Evolutionary conservation across 2,329 filamentous ascomycete genomes (phyloP).

Genomic region (Pseudogymnoascus sp.): DNA sequence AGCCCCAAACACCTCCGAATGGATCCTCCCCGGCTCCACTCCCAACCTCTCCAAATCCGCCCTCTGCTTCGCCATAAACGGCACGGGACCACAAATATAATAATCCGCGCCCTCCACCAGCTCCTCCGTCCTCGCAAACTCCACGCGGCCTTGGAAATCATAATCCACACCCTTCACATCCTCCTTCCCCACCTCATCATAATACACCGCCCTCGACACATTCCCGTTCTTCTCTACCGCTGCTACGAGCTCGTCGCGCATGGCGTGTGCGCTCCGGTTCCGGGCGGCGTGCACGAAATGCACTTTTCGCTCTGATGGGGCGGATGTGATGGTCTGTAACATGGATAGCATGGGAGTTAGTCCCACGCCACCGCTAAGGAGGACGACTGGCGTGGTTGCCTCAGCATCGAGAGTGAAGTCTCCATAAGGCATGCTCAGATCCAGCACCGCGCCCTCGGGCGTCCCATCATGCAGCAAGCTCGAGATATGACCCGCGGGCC

Average conservation of each 20-base stretch:
- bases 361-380: conserved; percentile 60
- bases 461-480: conserved; percentile 42
- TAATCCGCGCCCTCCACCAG: not conserved
- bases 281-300: conserved; percentile 55
- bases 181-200: not conserved
- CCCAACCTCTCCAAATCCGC: conserved; percentile 5
- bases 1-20: conserved; percentile 9
- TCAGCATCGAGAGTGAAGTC: conserved; percentile 52
- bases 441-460: conserved; percentile 42
- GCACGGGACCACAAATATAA: conserved; percentile 4
- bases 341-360: conserved; percentile 59
- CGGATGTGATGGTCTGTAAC: conserved; percentile 39
- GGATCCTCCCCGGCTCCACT: not conserved
- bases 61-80: conserved; percentile 1
- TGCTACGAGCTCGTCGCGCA: conserved; percentile 39
- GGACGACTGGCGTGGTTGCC: conserved; percentile 45
- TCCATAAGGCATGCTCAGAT: conserved; percentile 46
- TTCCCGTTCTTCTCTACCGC: not conserved
- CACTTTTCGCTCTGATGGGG: conserved; percentile 36
- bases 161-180: conserved; percentile 10
- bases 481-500: conserved; percentile 41
- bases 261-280: conserved; percentile 43
- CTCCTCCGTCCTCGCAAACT: not conserved
- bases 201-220: conserved; percentile 3
- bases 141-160: conserved; percentile 3